Evolutionary conservation across 306 rosid genomes (phyloP), one percentile per base, ranked within the genome.

Genomic region (Lathyrus oleraceus): DNA sequence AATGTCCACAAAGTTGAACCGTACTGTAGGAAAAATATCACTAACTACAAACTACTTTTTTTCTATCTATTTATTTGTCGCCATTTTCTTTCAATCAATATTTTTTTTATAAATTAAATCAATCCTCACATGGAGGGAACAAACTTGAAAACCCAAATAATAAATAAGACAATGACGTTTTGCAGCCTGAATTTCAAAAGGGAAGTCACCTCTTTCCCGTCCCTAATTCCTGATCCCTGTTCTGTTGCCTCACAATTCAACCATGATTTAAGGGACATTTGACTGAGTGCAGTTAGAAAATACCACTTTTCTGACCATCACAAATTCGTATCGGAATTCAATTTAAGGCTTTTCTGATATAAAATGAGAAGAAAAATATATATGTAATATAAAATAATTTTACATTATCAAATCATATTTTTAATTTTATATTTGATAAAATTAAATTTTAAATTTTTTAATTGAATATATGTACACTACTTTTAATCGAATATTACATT

Each of bases 81-180:
- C 67, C 16, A 44, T 77, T 57, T 32, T 43, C 65, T 67, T 61
- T 71, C 57, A 66, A 40, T 14, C 39, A 30, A 30, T 30, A 8
- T 1, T 35, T 35, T 15, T 45, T 25, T 28, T 21, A 10, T 10
- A 38, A 78, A 40, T 48, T 13, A 27, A 20, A 25, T 70, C 68
- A 70, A 48, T 48, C 30, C 38, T 45, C 81, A 84, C 75, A 78
- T 63, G 69, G 76, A 56, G 27, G 25, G 61, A 61, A 21, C 19
- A 57, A 47, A 75, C 14, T 38, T 8, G 42, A 12, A 28, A 9
- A 61, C 51, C 54, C 48, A 40, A 10, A 65, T 27, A 36, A 54
- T 48, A 67, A 78, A 53, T 51, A 35, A 56, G 67, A 82, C 42
- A 61, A 39, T 44, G 81, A 82, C 86, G 54, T 25, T 38, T 44